Conservation (phyloP, 108 stramenopile species). For the Nitzschia sp. region DNA sequence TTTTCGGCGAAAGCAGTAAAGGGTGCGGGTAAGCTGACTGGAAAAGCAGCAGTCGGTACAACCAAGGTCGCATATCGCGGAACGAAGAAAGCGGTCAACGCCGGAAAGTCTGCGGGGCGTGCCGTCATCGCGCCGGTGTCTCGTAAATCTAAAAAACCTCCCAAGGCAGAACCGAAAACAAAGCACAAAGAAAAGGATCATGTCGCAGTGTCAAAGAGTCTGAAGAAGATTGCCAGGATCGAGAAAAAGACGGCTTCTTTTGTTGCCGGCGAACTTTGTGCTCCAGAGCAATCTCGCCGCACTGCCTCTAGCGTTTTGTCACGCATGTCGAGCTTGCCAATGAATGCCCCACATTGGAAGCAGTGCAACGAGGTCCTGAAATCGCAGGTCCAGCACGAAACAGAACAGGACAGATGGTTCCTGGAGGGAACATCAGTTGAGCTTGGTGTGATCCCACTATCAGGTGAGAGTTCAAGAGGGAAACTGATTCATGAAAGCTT, state of each 20-base stretch:
- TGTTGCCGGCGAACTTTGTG: constrained; percentile 63
- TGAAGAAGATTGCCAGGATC: constrained; percentile 47
- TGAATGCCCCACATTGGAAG: constrained; percentile 28
- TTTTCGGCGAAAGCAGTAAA: constrained; percentile 35
- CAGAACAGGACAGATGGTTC: constrained; percentile 73
- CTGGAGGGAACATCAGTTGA: constrained; percentile 68
- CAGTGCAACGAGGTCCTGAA: constrained; percentile 44
- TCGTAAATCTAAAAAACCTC: constrained; percentile 37
- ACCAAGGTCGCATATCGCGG: constrained; percentile 13
- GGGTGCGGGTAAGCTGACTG: constrained; percentile 27
- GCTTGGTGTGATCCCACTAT: constrained; percentile 56
- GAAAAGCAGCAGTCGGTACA: constrained; percentile 29
- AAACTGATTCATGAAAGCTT: constrained; percentile 54
- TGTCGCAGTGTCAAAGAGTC: constrained; percentile 41
- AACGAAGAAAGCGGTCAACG: constrained; percentile 22
- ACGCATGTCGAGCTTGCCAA: constrained; percentile 51
- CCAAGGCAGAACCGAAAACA: constrained; percentile 39
- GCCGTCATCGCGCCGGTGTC: constrained; percentile 34
- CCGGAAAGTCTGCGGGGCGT: constrained; percentile 37
- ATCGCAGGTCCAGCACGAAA: constrained; percentile 41
- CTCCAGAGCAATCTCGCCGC: constrained; percentile 71
- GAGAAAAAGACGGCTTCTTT: constrained; percentile 29
- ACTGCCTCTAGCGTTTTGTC: constrained; percentile 67
- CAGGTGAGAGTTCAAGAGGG: constrained; percentile 24
- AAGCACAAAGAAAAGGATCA: constrained; percentile 44